Evolutionary conservation across 805 yeast genomes (phyloP).

Genomic region (Barnettozyma populi): DNA sequence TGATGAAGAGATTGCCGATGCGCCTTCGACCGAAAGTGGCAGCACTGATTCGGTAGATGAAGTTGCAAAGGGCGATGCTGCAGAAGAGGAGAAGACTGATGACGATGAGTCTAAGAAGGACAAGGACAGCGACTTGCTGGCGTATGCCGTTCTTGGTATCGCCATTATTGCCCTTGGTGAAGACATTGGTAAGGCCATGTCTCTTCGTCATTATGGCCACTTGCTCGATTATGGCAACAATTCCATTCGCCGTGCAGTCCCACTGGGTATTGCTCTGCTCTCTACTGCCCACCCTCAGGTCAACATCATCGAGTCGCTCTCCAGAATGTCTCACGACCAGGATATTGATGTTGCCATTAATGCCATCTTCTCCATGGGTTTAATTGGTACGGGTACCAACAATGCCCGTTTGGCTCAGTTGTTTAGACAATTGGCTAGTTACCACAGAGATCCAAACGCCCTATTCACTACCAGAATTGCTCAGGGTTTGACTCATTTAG

Average conservation of each 20-base stretch:
- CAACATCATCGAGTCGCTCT: constrained; percentile 93
- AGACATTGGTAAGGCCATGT: constrained; percentile 96
- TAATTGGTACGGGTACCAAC: constrained; percentile 98
- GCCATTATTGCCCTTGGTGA: constrained; percentile 97
- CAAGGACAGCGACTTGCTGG: constrained; percentile 38
- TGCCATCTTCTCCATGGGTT: constrained; percentile 94
- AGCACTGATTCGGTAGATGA: constrained; percentile 26
- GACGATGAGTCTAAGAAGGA: constrained; percentile 16
- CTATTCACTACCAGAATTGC: constrained; percentile 90
- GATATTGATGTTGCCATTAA: constrained; percentile 92
- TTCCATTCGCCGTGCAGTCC: constrained; percentile 87
- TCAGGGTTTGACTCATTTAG: constrained; percentile 91
- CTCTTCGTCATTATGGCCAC: constrained; percentile 93
- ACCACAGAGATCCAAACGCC: constrained; percentile 88
- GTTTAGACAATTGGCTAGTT: constrained; percentile 88
- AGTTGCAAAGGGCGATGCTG: constrained; percentile 27
- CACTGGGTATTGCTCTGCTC: constrained; percentile 95
- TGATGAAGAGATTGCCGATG: constrained; percentile 24
- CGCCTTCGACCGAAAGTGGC: constrained; percentile 22
- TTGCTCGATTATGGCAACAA: constrained; percentile 97
- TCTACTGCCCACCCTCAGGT: constrained; percentile 93
- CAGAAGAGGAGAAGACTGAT: constrained; percentile 25
- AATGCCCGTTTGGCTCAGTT: constrained; percentile 97
- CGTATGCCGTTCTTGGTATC: constrained; percentile 89
- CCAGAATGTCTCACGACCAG: constrained; percentile 93